Conservation (phyloP, 176 grass and related monocot genomes). For the Triticum urartu region DNA sequence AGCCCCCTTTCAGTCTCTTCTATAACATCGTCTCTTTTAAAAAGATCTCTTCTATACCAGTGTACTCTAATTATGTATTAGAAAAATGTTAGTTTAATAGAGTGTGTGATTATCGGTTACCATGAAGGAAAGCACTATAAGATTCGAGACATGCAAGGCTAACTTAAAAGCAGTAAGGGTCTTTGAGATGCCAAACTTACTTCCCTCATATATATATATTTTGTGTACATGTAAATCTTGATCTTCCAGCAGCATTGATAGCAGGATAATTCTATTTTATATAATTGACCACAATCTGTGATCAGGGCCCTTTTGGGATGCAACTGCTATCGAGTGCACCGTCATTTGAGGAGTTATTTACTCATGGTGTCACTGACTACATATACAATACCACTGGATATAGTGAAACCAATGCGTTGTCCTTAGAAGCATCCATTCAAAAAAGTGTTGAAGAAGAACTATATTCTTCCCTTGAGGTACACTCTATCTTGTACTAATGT, state of each 20-base stretch:
- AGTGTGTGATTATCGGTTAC: constrained; percentile 3
- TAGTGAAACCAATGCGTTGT: constrained; percentile 53
- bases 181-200: constrained; percentile 9
- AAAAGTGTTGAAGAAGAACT: constrained; percentile 81
- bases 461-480: constrained; percentile 87
- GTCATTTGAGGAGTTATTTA: constrained; percentile 57
- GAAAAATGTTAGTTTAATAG: background rate
- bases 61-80: constrained; percentile 15
- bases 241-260: background rate
- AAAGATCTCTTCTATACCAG: background rate
- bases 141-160: constrained; percentile 12
- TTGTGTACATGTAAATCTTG: background rate
- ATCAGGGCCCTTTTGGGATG: constrained; percentile 86
- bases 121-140: constrained; percentile 2
- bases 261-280: background rate
- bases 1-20: background rate
- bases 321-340: constrained; percentile 51
- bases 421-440: constrained; percentile 94
- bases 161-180: background rate
- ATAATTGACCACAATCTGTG: constrained; percentile 21
- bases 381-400: constrained; percentile 69
- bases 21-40: background rate
- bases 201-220: background rate
- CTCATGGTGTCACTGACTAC: constrained; percentile 45
- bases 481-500: constrained; percentile 28